Percentiles rank a stretch among this genome's conserved stretches.
Conservation (phyloP, 495 filamentous ascomycete genomes). For the Aspergillus campestris region DNA sequence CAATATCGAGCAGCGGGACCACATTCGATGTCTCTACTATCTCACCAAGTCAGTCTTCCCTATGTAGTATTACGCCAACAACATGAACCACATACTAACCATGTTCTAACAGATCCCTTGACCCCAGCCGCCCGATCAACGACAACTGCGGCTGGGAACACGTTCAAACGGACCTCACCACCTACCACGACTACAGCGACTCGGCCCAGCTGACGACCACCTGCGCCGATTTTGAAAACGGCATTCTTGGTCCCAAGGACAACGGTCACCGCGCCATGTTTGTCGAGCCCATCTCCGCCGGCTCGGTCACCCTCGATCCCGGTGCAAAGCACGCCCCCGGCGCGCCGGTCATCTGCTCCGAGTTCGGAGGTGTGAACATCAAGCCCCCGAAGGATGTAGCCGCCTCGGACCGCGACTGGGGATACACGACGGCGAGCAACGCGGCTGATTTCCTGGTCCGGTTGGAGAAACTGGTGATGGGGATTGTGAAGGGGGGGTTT, state of each 20-base stretch:
- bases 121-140: constrained; percentile 50
- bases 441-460: constrained; percentile 23
- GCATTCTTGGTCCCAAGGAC: constrained; percentile 37
- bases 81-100: constrained; percentile 1
- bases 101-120: constrained; percentile 37
- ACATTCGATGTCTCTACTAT: constrained; percentile 49
- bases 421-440: constrained; percentile 31
- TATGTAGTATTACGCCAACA: background rate
- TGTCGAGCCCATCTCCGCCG: constrained; percentile 26
- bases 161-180: constrained; percentile 48
- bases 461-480: constrained; percentile 28
- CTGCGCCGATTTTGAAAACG: constrained; percentile 32
- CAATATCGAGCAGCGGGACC: constrained; percentile 46
- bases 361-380: constrained; percentile 55
- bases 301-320: constrained; percentile 23
- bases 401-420: constrained; percentile 27
- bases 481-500: constrained; percentile 26
- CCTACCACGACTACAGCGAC: constrained; percentile 55
- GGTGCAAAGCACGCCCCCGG: constrained; percentile 37
- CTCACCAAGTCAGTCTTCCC: constrained; percentile 42
- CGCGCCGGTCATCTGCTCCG: constrained; percentile 48
- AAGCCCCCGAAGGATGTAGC: constrained; percentile 26
- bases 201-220: constrained; percentile 36
- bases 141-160: constrained; percentile 62
- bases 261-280: constrained; percentile 37